Evolutionary conservation across 2,329 filamentous ascomycete genomes (phyloP).

Genomic region (Elsinoe arachidis): DNA sequence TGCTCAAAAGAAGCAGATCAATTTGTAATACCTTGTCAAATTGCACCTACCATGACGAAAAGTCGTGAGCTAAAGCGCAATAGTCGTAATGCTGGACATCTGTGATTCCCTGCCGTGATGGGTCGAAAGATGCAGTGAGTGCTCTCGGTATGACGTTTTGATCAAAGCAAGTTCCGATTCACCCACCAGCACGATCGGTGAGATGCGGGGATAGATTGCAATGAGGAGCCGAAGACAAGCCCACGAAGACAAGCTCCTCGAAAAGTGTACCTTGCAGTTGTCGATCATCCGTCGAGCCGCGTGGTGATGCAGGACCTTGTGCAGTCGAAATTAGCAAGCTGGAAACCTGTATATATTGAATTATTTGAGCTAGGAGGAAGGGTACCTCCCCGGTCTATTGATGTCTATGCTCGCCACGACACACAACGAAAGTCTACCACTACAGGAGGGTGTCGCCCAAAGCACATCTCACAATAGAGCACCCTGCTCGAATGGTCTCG

Average conservation of each 20-base stretch:
- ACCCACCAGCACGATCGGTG: slow-evolving; percentile 3
- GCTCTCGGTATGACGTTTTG: slow-evolving; percentile 5
- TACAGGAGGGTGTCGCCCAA: slow-evolving; percentile 84
- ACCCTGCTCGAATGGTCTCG: slow-evolving; percentile 79
- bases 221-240: slow-evolving; percentile 8
- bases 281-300: slow-evolving; percentile 8
- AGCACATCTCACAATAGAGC: slow-evolving; percentile 83
- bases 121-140: background rate
- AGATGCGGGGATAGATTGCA: slow-evolving; percentile 5
- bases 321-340: background rate
- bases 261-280: slow-evolving; percentile 5
- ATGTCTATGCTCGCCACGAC: background rate
- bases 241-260: no score
- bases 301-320: background rate
- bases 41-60: slow-evolving; percentile 8
- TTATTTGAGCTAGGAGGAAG: background rate
- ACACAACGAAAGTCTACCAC: background rate
- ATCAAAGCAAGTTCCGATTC: slow-evolving; percentile 7
- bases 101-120: background rate
- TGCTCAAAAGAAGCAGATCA: background rate
- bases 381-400: background rate
- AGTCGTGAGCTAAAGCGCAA: background rate
- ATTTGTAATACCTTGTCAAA: slow-evolving; percentile 3
- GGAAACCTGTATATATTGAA: background rate
- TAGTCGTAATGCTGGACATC: background rate